Percentiles rank a stretch among this genome's conserved stretches.
phyloP scores from a whole-genome alignment of 1,284 basidiomycete species.

The Paramarasmius palmivorus region DNA sequence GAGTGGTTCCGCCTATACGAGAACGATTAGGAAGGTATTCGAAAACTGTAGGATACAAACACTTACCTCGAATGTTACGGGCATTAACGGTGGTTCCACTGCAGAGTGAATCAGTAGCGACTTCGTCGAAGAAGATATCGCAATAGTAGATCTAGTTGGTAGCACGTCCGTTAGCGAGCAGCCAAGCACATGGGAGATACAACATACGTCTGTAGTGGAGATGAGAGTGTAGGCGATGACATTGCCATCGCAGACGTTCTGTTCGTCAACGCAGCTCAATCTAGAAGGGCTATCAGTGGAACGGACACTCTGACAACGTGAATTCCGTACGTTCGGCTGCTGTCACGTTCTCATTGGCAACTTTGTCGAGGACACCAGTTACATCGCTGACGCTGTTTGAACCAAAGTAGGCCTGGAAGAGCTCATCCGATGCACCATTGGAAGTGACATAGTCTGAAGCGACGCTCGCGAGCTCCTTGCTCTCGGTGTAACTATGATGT shows the following conservation, averaged over 20 bases:
- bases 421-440: slow-evolving; percentile 14
- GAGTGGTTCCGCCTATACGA: slow-evolving; percentile 17
- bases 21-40: too few relatives aligned
- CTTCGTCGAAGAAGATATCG: slow-evolving; percentile 22
- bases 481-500: slow-evolving; percentile 16
- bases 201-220: slow-evolving; percentile 20
- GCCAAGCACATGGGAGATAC: too few relatives aligned
- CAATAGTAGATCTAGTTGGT: slow-evolving; percentile 25
- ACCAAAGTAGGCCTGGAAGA: slow-evolving; percentile 19
- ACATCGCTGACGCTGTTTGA: slow-evolving; percentile 13
- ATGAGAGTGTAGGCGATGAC: slow-evolving; percentile 21
- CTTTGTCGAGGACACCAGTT: slow-evolving; percentile 12
- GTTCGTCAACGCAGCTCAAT: slow-evolving; percentile 19
- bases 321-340: slow-evolving; percentile 16
- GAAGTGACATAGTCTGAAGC: slow-evolving; percentile 17
- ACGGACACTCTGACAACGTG: neutral
- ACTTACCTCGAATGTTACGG: slow-evolving; percentile 18
- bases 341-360: slow-evolving; percentile 18
- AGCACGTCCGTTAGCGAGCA: too few relatives aligned
- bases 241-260: slow-evolving; percentile 17
- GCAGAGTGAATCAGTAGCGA: slow-evolving; percentile 17
- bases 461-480: slow-evolving; percentile 15
- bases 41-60: too few relatives aligned
- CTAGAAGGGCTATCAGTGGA: slow-evolving; percentile 4
- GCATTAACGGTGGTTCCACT: slow-evolving; percentile 17